phyloP scores from a whole-genome alignment of 2,329 filamentous ascomycete species.

The Nannizzia gypsea region DNA sequence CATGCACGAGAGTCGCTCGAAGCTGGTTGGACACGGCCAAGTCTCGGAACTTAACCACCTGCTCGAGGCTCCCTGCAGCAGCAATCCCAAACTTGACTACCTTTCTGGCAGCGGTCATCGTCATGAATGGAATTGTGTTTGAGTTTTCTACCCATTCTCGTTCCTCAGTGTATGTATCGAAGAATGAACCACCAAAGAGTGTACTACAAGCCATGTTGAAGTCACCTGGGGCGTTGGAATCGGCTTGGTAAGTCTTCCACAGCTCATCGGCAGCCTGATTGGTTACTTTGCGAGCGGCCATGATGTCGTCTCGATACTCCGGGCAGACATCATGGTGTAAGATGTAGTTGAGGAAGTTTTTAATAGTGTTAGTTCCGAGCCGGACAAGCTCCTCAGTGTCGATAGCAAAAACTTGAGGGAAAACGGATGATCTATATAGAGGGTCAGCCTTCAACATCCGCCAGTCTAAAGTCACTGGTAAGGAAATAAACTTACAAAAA shows the following conservation, averaged over 20 bases:
- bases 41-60: conserved; percentile 28
- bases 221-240: conserved; percentile 52
- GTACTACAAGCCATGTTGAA: conserved; percentile 69
- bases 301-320: conserved; percentile 60
- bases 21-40: conserved; percentile 27
- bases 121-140: conserved; percentile 29
- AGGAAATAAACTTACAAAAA: conserved; percentile 52
- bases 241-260: conserved; percentile 44
- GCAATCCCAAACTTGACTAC: conserved; percentile 42
- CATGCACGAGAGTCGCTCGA: conserved; percentile 36
- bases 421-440: conserved; percentile 42
- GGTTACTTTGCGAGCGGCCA: conserved; percentile 55
- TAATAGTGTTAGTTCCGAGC: conserved; percentile 55
- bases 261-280: conserved; percentile 56
- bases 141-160: conserved; percentile 29
- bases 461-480: background rate
- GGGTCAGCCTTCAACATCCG: conserved; percentile 6
- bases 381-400: conserved; percentile 43
- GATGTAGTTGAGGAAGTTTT: conserved; percentile 82
- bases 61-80: conserved; percentile 33
- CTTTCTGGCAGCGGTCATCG: conserved; percentile 36
- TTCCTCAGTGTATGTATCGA: conserved; percentile 31
- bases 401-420: conserved; percentile 47
- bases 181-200: conserved; percentile 50
- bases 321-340: conserved; percentile 74